Base-by-base conservation (phyloP, 2,329 filamentous ascomycete species). In the Diaporthe eres region DNA sequence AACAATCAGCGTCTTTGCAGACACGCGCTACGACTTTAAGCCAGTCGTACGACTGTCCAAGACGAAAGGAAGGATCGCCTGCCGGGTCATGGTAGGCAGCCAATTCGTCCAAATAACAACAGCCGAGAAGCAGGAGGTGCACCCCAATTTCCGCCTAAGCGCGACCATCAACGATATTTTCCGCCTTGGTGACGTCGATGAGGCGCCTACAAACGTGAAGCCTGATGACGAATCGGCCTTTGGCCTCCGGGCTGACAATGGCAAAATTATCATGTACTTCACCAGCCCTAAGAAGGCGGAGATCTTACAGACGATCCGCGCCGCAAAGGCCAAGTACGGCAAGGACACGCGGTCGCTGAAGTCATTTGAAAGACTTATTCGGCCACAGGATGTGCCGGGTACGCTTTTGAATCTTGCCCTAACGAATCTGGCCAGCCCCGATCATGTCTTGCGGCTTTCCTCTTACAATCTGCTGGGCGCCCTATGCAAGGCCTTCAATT, bases 251-350 rank as follows among this genome's bases (percentile, higher is more conserved):
- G 92, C 92, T 3, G 92, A 94, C 79, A 92, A 91, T 77, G 92
- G 92, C 78, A 93, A 92, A 82, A 91, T 93, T 68, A 89, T 93
- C 72, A 93, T 94, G 91, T 93, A 92, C 80, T 94, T 94, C 81
- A 92, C 91, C 25, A 93, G 92, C 78, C 87, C 91, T 1, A 90
- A 90, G 80, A 93, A 92, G 81, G 81, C 85, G 9, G 92, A 93
- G 76, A 87, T 94, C 28, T 84, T 94, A 4, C 89, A 92, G 81
- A 89, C 90, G 15, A 92, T 94, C 72, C 88, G 91, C 47, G 86
- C 85, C 13, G 91, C 91, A 58, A 94, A 93, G 81, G 85, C 88
- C 10, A 93, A 92, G 79, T 88, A 92, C 77, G 89, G 90, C 73
- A 93, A 93, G 80, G 92, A 94, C 77, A 88, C 86, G 51, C 87